A percentile compares a stretch with the other conserved stretches of the same genome.
Conservation (phyloP, 176 grass and related monocot genomes). For the Triticum turgidum region DNA sequence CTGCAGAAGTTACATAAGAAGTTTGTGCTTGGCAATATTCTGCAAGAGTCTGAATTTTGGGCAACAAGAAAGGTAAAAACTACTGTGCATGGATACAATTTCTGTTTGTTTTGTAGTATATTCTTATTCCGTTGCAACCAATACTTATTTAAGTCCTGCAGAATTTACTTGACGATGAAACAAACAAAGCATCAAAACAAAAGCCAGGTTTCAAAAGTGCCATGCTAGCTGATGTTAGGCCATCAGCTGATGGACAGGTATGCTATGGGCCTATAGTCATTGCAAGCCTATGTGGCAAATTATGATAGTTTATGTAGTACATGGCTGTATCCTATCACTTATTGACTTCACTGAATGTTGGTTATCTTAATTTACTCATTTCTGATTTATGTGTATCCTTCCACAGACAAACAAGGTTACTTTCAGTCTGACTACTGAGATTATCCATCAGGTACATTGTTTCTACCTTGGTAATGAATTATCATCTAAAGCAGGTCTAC, state of each 20-base stretch:
- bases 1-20: constrained; percentile 94
- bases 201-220: constrained; percentile 85
- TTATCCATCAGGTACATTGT: constrained; percentile 77
- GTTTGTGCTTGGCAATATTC: constrained; percentile 79
- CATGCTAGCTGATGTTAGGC: constrained; percentile 90
- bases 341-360: constrained; percentile 10
- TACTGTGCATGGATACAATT: not conserved
- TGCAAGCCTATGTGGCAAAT: not conserved
- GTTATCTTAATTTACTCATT: constrained; percentile 29
- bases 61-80: constrained; percentile 82
- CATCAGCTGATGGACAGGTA: constrained; percentile 92
- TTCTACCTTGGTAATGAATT: constrained; percentile 10
- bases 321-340: constrained; percentile 15
- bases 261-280: constrained; percentile 31
- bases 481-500: not conserved
- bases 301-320: constrained; percentile 16
- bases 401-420: constrained; percentile 96
- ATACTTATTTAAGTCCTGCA: constrained; percentile 39
- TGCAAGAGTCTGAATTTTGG: constrained; percentile 97
- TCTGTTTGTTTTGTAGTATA: constrained; percentile 14
- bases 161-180: constrained; percentile 87
- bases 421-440: constrained; percentile 89
- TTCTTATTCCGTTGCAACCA: constrained; percentile 3
- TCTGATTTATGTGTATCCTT: constrained; percentile 34
- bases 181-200: constrained; percentile 67